phyloP scores from a whole-genome alignment of 768 basidiomycete genomes.

The Austroboletus festivus region DNA sequence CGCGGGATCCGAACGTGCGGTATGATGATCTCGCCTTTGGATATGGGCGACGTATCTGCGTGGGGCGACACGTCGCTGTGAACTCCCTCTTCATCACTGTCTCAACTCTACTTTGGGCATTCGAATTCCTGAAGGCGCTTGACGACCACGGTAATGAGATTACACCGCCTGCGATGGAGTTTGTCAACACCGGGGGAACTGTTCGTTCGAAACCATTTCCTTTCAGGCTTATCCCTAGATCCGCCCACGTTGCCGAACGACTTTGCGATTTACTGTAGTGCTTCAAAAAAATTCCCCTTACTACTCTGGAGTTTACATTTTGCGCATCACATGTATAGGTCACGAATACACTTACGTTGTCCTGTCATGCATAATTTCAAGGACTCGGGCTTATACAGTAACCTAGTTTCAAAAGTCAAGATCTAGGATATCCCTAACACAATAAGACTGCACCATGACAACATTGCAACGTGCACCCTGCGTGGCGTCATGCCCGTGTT shows the following conservation, averaged over 20 bases:
- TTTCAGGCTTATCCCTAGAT: background rate
- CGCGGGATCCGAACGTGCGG: background rate
- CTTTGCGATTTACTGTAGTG: background rate
- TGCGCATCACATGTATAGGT: no score
- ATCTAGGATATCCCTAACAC: no score
- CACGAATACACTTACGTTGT: no score
- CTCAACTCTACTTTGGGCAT: constrained; percentile 7
- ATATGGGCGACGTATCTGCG: constrained; percentile 12
- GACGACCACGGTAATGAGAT: constrained; percentile 6
- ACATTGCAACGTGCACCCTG: no score
- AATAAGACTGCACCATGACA: no score
- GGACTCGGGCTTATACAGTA: no score
- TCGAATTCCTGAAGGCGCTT: constrained; percentile 6
- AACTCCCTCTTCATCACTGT: constrained; percentile 9
- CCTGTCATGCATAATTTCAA: no score
- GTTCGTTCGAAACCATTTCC: constrained; percentile 7
- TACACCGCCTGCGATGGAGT: constrained; percentile 7
- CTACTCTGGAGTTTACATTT: no score
- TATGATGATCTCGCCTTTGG: constrained; percentile 13
- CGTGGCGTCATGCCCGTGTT: no score
- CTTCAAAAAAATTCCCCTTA: no score
- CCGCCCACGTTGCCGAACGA: background rate
- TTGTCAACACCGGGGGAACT: constrained; percentile 4
- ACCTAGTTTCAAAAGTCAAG: no score
- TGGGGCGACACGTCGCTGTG: constrained; percentile 5